These are phyloP conservation scores for Cucurbita moschata DNA, from an alignment of 306 rosid species.

Conservation along the genomic window DNA sequence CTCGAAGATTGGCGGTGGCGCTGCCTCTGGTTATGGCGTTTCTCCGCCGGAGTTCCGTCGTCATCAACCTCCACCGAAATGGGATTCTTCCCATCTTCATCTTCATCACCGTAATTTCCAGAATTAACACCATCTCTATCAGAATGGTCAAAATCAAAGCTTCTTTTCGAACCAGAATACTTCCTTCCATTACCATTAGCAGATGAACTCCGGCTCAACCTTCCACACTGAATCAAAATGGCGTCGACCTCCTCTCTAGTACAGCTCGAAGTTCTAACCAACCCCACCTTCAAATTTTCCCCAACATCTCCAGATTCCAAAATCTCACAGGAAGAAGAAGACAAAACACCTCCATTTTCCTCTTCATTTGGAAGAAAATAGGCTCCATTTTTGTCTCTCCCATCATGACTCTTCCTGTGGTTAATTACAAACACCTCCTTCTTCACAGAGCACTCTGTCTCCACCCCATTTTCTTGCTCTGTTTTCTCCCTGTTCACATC, in stretches of 20 bases:
- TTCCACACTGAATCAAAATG: conserved; percentile 81
- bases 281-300: conserved; percentile 22
- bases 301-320: conserved; percentile 14
- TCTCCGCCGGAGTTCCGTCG: conserved; percentile 27
- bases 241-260: conserved; percentile 91
- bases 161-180: conserved; percentile 81
- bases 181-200: conserved; percentile 48
- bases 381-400: conserved; percentile 28
- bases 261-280: conserved; percentile 78
- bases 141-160: conserved; percentile 56
- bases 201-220: conserved; percentile 88
- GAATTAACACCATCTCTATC: conserved; percentile 18
- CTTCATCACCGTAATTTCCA: conserved; percentile 25
- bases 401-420: conserved; percentile 81
- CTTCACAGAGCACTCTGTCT: conserved; percentile 22
- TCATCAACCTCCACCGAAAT: conserved; percentile 19
- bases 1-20: conserved; percentile 37
- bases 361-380: neutral
- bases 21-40: conserved; percentile 33
- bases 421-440: conserved; percentile 69
- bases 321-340: conserved; percentile 3
- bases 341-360: neutral
- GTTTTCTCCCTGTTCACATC: conserved; percentile 7
- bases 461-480: conserved; percentile 14
- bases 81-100: conserved; percentile 10